Evolutionary conservation across 2,329 filamentous ascomycete genomes (phyloP).

Genomic region (Colletotrichum abscissum): DNA sequence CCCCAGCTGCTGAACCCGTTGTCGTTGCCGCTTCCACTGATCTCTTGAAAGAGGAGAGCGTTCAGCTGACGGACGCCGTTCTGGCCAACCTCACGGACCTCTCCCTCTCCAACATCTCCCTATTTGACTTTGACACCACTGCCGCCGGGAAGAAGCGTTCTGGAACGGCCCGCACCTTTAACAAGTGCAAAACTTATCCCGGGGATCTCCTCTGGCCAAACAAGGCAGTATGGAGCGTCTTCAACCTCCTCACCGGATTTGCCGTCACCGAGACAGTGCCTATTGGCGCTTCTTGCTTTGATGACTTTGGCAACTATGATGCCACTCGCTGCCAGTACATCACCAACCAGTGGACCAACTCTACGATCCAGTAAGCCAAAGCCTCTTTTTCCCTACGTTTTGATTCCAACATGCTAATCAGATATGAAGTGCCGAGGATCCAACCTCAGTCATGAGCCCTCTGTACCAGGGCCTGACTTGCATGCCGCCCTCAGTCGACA

Average conservation of each 20-base stretch:
- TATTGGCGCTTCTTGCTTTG: slow-evolving; percentile 46
- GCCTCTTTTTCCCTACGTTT: not conserved
- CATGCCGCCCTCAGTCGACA: slow-evolving; percentile 38
- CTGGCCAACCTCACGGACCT: slow-evolving; percentile 44
- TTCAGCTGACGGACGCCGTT: slow-evolving; percentile 43
- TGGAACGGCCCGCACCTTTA: slow-evolving; percentile 39
- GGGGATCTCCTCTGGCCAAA: slow-evolving; percentile 43
- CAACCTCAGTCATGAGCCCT: slow-evolving; percentile 53
- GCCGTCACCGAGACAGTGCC: slow-evolving; percentile 47
- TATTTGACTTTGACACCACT: slow-evolving; percentile 41
- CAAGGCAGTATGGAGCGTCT: slow-evolving; percentile 43
- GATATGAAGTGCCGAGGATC: slow-evolving; percentile 45
- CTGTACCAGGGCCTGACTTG: slow-evolving; percentile 53
- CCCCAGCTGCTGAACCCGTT: not conserved
- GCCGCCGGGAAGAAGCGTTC: slow-evolving; percentile 15
- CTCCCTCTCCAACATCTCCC: slow-evolving; percentile 42
- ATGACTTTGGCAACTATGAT: slow-evolving; percentile 39
- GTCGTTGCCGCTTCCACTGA: slow-evolving; percentile 8
- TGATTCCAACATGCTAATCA: not conserved
- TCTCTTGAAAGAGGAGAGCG: slow-evolving; percentile 6
- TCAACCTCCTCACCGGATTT: slow-evolving; percentile 47
- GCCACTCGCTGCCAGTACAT: slow-evolving; percentile 42
- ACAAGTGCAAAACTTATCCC: slow-evolving; percentile 46
- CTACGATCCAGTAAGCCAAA: slow-evolving; percentile 37
- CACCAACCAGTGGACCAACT: slow-evolving; percentile 42